Percentiles rank a stretch among this genome's conserved stretches.
Evolutionary conservation across 164 flowering plant species (phyloP).

Genomic region (grape (Vitis vinifera)): ASM3070453v1 NC_081807.1:6503001-6503500

Average conservation of each 20-base stretch:
- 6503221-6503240: constrained; percentile 74
- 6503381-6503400: constrained; percentile 70
- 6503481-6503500: not conserved
- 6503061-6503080: not conserved
- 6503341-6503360: constrained; percentile 95
- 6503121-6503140: not conserved
- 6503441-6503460: not conserved
- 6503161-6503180: constrained; percentile 9
- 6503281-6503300: constrained; percentile 95
- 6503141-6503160: not conserved
- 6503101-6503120: not conserved
- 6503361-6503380: constrained; percentile 93
- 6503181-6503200: constrained; percentile 49
- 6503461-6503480: not conserved
- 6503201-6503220: constrained; percentile 77
- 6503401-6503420: constrained; percentile 86
- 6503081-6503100: not conserved
- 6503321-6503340: constrained; percentile 80
- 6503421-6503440: constrained; percentile 6
- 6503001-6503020: too few relatives aligned
- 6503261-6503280: constrained; percentile 68
- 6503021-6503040: too few relatives aligned
- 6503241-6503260: constrained; percentile 91
- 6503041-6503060: too few relatives aligned
- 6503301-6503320: constrained; percentile 89